Conservation (phyloP, 108 stramenopile genomes). For the Cyclotella sp. region DNA sequence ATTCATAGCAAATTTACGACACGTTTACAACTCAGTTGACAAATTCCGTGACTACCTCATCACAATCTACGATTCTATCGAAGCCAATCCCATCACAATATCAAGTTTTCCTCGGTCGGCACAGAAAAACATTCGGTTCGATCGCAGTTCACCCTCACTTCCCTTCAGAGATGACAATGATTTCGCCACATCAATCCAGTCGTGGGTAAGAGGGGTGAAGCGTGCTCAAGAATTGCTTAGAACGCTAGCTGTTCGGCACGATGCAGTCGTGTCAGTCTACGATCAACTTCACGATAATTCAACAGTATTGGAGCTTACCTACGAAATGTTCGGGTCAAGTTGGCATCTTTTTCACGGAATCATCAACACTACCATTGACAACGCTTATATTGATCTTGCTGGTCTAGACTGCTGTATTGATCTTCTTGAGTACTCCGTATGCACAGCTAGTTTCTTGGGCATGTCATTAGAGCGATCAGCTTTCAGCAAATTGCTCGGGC, state of each 20-base stretch:
- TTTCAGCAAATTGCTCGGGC: conserved; percentile 74
- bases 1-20: conserved; percentile 89
- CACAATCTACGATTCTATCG: conserved; percentile 83
- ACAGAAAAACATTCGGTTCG: conserved; percentile 12
- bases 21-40: conserved; percentile 65
- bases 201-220: conserved; percentile 70
- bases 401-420: conserved; percentile 73
- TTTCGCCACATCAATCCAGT: conserved; percentile 41
- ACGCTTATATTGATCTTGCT: conserved; percentile 74
- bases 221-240: conserved; percentile 75
- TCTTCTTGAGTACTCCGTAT: conserved; percentile 79
- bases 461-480: conserved; percentile 76
- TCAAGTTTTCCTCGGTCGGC: conserved; percentile 14
- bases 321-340: conserved; percentile 57
- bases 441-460: conserved; percentile 81
- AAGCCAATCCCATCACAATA: conserved; percentile 67
- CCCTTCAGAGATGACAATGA: conserved; percentile 43
- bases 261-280: conserved; percentile 56
- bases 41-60: conserved; percentile 81
- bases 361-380: conserved; percentile 72
- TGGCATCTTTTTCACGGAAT: conserved; percentile 85
- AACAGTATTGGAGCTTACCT: conserved; percentile 54
- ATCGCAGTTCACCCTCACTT: conserved; percentile 32
- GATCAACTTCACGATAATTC: conserved; percentile 33
- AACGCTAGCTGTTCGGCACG: conserved; percentile 70